Evolutionary conservation across 305 asterid genomes (phyloP).

Genomic region (Ilex paraguariensis): DNA sequence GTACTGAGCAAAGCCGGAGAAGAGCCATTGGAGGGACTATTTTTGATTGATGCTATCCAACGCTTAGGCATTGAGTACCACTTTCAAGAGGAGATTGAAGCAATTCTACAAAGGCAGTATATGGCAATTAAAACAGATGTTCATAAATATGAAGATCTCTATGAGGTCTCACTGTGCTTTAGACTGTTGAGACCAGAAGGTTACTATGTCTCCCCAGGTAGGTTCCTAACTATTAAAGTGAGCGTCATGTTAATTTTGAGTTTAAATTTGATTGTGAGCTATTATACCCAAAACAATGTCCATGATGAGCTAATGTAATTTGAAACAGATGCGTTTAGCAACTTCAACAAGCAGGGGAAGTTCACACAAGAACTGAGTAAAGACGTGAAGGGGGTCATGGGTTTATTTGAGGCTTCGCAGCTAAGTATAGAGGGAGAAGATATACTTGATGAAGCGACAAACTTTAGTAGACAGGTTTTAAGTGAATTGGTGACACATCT

Average conservation of each 20-base stretch:
- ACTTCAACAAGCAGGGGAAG: constrained; percentile 27
- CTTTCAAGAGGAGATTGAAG: neutral
- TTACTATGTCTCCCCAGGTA: constrained; percentile 27
- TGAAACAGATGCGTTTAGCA: constrained; percentile 29
- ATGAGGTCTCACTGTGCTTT: constrained; percentile 18
- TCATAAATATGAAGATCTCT: constrained; percentile 4
- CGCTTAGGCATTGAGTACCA: constrained; percentile 2
- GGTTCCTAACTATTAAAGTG: neutral
- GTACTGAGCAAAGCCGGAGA: constrained; percentile 3
- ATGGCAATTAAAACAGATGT: neutral
- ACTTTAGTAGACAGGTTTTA: constrained; percentile 22
- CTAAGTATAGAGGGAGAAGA: constrained; percentile 38
- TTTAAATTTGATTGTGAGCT: neutral
- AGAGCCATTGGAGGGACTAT: constrained; percentile 14
- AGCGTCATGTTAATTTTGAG: neutral
- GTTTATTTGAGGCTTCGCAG: neutral
- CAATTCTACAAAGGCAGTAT: constrained; percentile 13
- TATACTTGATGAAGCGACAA: constrained; percentile 31
- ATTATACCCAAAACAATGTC: neutral
- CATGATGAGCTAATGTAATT: neutral
- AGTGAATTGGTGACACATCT: constrained; percentile 11
- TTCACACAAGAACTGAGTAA: constrained; percentile 13
- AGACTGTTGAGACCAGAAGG: constrained; percentile 47
- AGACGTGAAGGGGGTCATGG: constrained; percentile 7
- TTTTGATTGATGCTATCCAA: constrained; percentile 13